Percentiles rank a stretch among this genome's conserved stretches.
These are phyloP conservation scores for Microstegium vimineum DNA, from an alignment of 176 grass and related monocot genomes.

Conservation along the genomic window DNA sequence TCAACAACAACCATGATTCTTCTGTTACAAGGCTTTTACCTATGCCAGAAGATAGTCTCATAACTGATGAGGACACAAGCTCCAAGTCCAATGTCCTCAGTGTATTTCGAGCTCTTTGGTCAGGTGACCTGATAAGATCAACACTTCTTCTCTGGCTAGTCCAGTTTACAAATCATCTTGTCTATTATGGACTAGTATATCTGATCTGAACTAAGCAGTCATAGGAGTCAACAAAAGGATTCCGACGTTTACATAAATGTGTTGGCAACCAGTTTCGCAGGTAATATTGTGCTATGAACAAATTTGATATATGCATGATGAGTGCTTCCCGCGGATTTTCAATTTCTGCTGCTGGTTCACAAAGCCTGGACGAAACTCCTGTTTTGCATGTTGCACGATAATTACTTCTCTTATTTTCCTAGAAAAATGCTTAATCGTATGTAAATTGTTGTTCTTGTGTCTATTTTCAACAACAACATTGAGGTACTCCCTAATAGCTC, in stretches of 20 bases:
- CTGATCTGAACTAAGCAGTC: slow-evolving; percentile 58
- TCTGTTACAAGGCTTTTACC: slow-evolving; percentile 43
- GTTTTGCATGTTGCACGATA: background rate
- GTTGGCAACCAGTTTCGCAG: slow-evolving; percentile 60
- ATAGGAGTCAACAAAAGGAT: slow-evolving; percentile 13
- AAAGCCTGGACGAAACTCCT: background rate
- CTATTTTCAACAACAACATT: background rate
- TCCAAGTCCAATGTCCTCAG: background rate
- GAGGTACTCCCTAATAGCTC: background rate
- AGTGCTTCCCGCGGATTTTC: background rate
- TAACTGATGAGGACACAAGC: background rate
- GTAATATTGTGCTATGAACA: slow-evolving; percentile 24
- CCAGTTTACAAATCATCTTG: slow-evolving; percentile 52
- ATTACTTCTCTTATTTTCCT: background rate
- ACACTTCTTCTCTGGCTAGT: slow-evolving; percentile 63
- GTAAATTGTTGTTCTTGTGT: background rate
- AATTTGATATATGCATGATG: background rate
- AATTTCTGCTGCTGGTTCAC: background rate
- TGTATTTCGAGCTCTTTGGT: slow-evolving; percentile 38
- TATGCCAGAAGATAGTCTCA: background rate
- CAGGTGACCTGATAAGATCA: slow-evolving; percentile 41
- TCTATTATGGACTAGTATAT: slow-evolving; percentile 65
- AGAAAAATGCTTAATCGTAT: background rate
- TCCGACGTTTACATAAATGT: slow-evolving; percentile 39
- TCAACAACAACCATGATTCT: slow-evolving; percentile 2